Base-by-base conservation (phyloP, 2,329 filamentous ascomycete genomes). In the Cercospora zeae-maydis region DNA sequence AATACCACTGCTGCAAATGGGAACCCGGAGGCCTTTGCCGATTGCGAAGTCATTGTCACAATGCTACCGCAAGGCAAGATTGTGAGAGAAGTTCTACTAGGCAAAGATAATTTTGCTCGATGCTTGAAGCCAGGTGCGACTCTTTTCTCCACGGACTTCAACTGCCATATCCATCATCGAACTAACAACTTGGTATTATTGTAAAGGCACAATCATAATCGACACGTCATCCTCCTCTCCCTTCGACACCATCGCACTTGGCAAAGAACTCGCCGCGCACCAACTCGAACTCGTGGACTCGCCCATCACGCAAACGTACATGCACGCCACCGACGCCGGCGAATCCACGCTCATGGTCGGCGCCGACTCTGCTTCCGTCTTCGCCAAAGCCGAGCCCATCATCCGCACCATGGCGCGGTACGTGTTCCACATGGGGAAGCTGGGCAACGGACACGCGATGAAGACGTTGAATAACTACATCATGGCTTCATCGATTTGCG, bases 401-500 rank as follows among this genome's bases (percentile, higher is more conserved):
- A 68, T 77, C 11, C 65, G 69, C 31, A 71, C 71, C 2, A 75
- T 76, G 75, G 73, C 72, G 27, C 65, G 66, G 11, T 74, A 76
- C 55, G 70, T 76, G 16, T 76, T 77, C 64, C 66, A 70, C 58
- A 76, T 76, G 73, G 75, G 75, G 2, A 66, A 69, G 4, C 63
- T 76, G 1, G 75, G 75, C 13, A 64, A 74, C 3, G 75, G 75
- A 1, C 74, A 76, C 56, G 75, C 70, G 6, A 76, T 75, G 74
- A 75, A 76, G 67, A 76, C 75, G 5, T 63, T 76, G 58, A 76
- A 76, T 63, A 76, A 75, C 65, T 76, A 76, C 54, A 73, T 74
- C 63, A 74, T 73, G 69, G 73, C 74, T 2, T 71, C 70, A 10
- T 72, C 72, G 16, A 75, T 76, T 13, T 73, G 72, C 53, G 74